These are phyloP conservation scores for Osmozyma mogii DNA, from an alignment of 805 yeast species.

Conservation along the genomic window DNA sequence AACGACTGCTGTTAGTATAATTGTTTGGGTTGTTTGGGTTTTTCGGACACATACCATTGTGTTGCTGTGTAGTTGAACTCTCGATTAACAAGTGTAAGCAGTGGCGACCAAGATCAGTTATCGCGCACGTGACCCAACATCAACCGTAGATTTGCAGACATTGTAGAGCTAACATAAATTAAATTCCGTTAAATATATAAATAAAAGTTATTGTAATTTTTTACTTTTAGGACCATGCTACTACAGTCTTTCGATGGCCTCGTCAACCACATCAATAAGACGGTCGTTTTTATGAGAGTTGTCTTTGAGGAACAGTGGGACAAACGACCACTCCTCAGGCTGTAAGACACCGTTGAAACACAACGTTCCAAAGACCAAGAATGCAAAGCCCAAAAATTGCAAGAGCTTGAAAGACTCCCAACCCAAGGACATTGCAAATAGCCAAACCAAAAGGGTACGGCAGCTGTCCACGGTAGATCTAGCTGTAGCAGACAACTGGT, in stretches of 20 bases:
- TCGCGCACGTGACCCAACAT: no score
- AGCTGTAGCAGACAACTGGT: constrained; percentile 62
- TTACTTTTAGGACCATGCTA: no score
- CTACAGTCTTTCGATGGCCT: constrained; percentile 22
- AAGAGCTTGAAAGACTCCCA: constrained; percentile 65
- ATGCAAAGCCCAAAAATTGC: constrained; percentile 56
- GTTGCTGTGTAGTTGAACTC: no score
- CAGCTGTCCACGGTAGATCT: constrained; percentile 75
- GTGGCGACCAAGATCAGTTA: no score
- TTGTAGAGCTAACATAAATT: no score
- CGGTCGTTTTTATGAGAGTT: constrained; percentile 8
- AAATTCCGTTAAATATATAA: no score
- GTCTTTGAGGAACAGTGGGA: constrained; percentile 40
- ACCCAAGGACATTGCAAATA: constrained; percentile 58
- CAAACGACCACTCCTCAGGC: constrained; percentile 39
- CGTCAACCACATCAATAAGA: constrained; percentile 20
- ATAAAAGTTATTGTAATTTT: no score
- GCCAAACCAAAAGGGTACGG: constrained; percentile 69
- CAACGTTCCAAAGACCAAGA: constrained; percentile 64
- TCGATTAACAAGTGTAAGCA: no score
- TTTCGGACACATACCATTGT: no score
- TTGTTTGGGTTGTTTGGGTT: no score
- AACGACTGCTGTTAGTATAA: no score
- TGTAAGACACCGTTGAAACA: constrained; percentile 62
- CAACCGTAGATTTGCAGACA: no score